Evolutionary conservation across 208 protist genomes (phyloP).

Genomic region (Leishmania turanica): DNA sequence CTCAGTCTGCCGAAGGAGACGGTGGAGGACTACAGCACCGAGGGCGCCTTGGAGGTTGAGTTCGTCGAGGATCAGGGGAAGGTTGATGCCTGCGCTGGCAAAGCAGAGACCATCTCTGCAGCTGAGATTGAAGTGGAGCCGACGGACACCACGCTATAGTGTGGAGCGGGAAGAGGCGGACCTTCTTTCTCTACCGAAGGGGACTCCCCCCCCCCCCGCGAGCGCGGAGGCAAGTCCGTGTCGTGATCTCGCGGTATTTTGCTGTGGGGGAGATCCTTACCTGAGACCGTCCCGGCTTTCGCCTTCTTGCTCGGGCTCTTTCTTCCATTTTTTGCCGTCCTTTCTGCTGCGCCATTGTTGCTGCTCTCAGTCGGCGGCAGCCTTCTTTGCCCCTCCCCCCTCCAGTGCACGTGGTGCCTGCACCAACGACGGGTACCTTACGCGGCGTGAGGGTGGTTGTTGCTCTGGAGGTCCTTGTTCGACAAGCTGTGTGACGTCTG

Average conservation of each 20-base stretch:
- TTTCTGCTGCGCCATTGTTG: not conserved
- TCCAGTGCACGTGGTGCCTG: not conserved
- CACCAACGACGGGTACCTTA: not conserved
- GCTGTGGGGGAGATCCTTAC: not conserved
- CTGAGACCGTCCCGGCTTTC: not conserved
- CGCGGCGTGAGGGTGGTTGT: not conserved
- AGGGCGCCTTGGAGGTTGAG: slow-evolving; percentile 81
- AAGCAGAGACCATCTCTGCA: slow-evolving; percentile 36
- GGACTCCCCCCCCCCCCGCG: not conserved
- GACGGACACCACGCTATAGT: not conserved
- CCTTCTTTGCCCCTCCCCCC: not conserved
- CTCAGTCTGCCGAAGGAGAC: slow-evolving; percentile 77
- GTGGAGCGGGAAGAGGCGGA: not conserved
- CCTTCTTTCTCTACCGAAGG: not conserved
- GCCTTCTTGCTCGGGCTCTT: not conserved
- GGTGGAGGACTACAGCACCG: slow-evolving; percentile 74
- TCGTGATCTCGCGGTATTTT: not conserved
- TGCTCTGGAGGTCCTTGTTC: not conserved
- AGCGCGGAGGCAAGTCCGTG: not conserved
- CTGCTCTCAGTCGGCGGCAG: not conserved
- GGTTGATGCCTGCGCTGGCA: slow-evolving; percentile 2
- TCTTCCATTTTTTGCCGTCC: not conserved
- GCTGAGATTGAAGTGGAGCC: slow-evolving; percentile 56
- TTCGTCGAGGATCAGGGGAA: slow-evolving; percentile 67
- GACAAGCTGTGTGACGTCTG: not conserved